Evolutionary conservation across 768 basidiomycete genomes (phyloP).

Genomic region (Harrya chromipes): DNA sequence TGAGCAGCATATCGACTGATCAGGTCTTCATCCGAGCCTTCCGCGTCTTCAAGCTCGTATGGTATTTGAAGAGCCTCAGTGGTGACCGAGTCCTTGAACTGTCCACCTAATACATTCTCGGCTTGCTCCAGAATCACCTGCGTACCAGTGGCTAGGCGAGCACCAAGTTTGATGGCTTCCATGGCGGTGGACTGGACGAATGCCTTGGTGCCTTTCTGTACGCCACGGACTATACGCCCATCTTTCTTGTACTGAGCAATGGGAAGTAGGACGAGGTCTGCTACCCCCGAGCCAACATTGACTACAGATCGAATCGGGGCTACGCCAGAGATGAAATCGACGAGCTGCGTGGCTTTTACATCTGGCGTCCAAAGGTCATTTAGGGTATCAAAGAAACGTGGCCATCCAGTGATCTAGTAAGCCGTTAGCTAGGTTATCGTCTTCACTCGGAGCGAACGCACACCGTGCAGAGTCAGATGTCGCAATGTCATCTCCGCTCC

Average conservation of each 20-base stretch:
- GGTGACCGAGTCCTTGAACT: conserved; percentile 62
- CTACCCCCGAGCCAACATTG: conserved; percentile 95
- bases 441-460: conserved; percentile 41
- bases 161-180: conserved; percentile 94
- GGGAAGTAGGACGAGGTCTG: conserved; percentile 91
- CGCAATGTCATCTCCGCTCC: conserved; percentile 97
- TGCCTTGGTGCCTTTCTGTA: conserved; percentile 91
- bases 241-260: conserved; percentile 99
- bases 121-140: conserved; percentile 97
- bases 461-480: conserved; percentile 88
- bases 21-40: conserved; percentile 46
- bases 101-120: conserved; percentile 83
- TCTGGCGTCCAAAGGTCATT: conserved; percentile 99
- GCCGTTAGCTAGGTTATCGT: conserved; percentile 8
- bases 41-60: conserved; percentile 28
- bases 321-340: conserved; percentile 95
- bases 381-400: conserved; percentile 82
- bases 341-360: conserved; percentile 96
- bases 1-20: conserved; percentile 94
- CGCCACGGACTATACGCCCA: conserved; percentile 83
- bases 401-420: conserved; percentile 88
- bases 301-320: conserved; percentile 95
- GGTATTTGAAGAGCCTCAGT: conserved; percentile 61
- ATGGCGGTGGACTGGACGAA: conserved; percentile 94
- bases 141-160: conserved; percentile 91